phyloP scores from a whole-genome alignment of 192 early-diverging fungal genomes.

The Coemansia sp. region DNA sequence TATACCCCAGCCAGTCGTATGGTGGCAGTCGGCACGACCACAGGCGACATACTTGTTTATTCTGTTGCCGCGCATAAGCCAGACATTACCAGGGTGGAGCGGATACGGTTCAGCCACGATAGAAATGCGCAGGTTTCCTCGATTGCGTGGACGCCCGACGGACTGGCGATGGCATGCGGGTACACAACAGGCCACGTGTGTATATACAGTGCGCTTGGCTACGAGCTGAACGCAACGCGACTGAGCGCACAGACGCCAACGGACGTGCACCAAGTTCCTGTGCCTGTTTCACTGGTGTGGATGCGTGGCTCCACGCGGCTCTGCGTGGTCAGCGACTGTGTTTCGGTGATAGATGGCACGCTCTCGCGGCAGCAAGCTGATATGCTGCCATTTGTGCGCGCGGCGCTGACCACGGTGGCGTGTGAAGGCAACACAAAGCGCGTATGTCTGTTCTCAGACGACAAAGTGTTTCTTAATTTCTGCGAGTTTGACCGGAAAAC shows the following conservation, averaged over 20 bases:
- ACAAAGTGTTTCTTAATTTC: constrained; percentile 37
- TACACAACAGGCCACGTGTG: constrained; percentile 43
- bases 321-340: constrained; percentile 1
- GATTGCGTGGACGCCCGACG: constrained; percentile 39
- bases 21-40: constrained; percentile 27
- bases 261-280: not conserved
- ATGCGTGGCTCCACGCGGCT: not conserved
- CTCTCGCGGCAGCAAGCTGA: constrained; percentile 18
- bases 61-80: not conserved
- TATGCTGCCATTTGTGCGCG: constrained; percentile 39
- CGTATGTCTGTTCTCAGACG: constrained; percentile 47
- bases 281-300: constrained; percentile 24
- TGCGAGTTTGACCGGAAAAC: constrained; percentile 9
- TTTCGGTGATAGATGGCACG: not conserved
- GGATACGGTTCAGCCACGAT: constrained; percentile 12
- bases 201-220: constrained; percentile 32
- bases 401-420: constrained; percentile 17
- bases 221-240: constrained; percentile 38
- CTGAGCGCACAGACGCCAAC: constrained; percentile 8
- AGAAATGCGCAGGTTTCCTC: constrained; percentile 12
- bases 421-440: constrained; percentile 40
- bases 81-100: constrained; percentile 6
- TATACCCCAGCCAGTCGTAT: constrained; percentile 25
- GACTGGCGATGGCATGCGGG: constrained; percentile 36
- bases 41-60: constrained; percentile 31